These are phyloP conservation scores for Hypoxylon trugodes DNA, from an alignment of 495 filamentous ascomycete species.

Conservation along the genomic window DNA sequence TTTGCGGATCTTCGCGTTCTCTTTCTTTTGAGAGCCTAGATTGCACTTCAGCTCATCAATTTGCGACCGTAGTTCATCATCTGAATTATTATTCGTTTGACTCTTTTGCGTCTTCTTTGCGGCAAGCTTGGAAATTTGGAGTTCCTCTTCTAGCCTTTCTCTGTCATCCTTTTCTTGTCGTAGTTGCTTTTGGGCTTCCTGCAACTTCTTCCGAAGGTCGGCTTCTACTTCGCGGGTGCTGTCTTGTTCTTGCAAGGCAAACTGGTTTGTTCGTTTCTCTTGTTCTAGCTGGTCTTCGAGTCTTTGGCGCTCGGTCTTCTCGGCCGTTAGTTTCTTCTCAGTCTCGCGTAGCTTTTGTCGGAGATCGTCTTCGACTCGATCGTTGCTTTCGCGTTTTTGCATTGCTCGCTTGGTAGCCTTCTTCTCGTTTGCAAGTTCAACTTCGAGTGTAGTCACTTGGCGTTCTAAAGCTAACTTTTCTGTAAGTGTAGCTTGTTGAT, in stretches of 20 bases:
- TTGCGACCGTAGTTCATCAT: slow-evolving; percentile 31
- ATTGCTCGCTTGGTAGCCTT: slow-evolving; percentile 68
- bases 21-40: slow-evolving; percentile 53
- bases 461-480: slow-evolving; percentile 81
- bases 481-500: slow-evolving; percentile 69
- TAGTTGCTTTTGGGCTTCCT: slow-evolving; percentile 43
- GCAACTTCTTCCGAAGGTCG: slow-evolving; percentile 44
- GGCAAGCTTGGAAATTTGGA: slow-evolving; percentile 44
- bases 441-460: slow-evolving; percentile 75
- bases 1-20: slow-evolving; percentile 50
- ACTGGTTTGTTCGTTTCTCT: slow-evolving; percentile 36
- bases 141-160: slow-evolving; percentile 48
- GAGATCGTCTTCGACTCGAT: slow-evolving; percentile 54
- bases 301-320: slow-evolving; percentile 53
- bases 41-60: slow-evolving; percentile 49
- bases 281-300: slow-evolving; percentile 50
- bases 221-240: slow-evolving; percentile 39
- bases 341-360: slow-evolving; percentile 56
- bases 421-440: slow-evolving; percentile 82
- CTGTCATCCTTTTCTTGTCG: slow-evolving; percentile 47
- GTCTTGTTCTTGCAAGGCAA: slow-evolving; percentile 36
- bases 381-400: slow-evolving; percentile 57
- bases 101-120: slow-evolving; percentile 52
- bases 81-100: slow-evolving; percentile 10
- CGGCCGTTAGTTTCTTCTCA: slow-evolving; percentile 61